Evolutionary conservation across 306 rosid genomes (phyloP).

Genomic region (Malus fusca): DNA sequence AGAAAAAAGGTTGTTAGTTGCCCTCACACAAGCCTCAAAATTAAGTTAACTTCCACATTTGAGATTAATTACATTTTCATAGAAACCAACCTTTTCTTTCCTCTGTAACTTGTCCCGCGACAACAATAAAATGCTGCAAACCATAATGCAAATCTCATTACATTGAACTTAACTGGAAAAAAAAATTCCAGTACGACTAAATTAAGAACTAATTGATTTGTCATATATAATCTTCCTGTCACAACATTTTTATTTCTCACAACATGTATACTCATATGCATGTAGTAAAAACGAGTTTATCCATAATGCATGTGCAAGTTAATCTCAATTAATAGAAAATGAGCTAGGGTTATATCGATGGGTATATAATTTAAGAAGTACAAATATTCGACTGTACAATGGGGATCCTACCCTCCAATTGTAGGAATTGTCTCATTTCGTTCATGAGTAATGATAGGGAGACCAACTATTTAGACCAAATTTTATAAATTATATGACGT

Average conservation of each 20-base stretch:
- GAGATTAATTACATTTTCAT: background rate
- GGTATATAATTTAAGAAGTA: background rate
- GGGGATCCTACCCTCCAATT: background rate
- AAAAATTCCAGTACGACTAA: background rate
- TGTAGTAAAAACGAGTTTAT: background rate
- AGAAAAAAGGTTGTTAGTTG: background rate
- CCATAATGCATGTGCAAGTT: background rate
- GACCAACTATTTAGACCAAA: too few relatives aligned
- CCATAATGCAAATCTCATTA: background rate
- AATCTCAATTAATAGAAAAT: background rate
- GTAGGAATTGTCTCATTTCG: background rate
- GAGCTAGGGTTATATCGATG: background rate
- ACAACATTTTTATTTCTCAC: background rate
- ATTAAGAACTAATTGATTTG: background rate
- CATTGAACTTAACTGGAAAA: background rate
- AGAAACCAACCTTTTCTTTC: background rate
- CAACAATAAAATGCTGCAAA: background rate
- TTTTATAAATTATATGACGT: too few relatives aligned
- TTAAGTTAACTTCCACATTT: background rate
- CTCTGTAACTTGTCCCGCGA: background rate
- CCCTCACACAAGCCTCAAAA: background rate
- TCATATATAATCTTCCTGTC: background rate
- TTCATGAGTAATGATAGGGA: too few relatives aligned
- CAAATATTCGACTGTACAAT: background rate
- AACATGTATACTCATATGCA: background rate